A percentile compares a stretch with the other conserved stretches of the same genome.
Conservation (phyloP, 345 rosid genomes). For the Citrus sp. region DNA sequence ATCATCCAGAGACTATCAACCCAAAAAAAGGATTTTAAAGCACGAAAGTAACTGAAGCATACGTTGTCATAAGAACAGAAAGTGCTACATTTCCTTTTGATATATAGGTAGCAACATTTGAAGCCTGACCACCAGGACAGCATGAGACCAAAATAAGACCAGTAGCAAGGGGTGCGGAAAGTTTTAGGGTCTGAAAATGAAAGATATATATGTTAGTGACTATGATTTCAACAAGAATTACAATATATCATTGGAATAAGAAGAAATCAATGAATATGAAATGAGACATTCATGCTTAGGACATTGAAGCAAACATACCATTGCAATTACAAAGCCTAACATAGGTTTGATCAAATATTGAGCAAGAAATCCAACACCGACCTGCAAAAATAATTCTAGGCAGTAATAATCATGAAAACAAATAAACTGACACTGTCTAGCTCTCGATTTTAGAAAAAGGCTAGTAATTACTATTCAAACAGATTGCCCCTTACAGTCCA, state of each 20-base stretch:
- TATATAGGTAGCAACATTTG: conserved; percentile 93
- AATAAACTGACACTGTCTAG: not conserved
- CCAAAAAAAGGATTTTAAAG: conserved; percentile 1
- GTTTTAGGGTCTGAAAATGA: conserved; percentile 63
- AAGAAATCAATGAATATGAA: conserved; percentile 2
- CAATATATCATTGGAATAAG: not conserved
- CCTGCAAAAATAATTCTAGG: conserved; percentile 50
- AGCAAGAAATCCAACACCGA: conserved; percentile 94
- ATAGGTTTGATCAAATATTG: conserved; percentile 85
- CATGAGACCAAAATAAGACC: conserved; percentile 95
- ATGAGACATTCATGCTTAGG: not conserved
- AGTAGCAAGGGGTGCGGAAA: conserved; percentile 95
- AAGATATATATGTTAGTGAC: conserved; percentile 16
- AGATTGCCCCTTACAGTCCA: conserved; percentile 74
- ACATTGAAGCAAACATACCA: conserved; percentile 43
- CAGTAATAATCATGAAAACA: conserved; percentile 9
- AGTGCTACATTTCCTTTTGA: conserved; percentile 97
- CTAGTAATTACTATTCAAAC: not conserved
- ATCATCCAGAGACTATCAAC: conserved; percentile 1
- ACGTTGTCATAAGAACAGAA: conserved; percentile 99
- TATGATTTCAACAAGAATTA: conserved; percentile 4
- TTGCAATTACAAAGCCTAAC: conserved; percentile 74
- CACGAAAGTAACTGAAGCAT: conserved; percentile 19
- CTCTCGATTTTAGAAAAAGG: not conserved
- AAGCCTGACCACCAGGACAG: conserved; percentile 99